phyloP scores from a whole-genome alignment of 1,139 yeast species.

The Blastobotrys apis region DNA sequence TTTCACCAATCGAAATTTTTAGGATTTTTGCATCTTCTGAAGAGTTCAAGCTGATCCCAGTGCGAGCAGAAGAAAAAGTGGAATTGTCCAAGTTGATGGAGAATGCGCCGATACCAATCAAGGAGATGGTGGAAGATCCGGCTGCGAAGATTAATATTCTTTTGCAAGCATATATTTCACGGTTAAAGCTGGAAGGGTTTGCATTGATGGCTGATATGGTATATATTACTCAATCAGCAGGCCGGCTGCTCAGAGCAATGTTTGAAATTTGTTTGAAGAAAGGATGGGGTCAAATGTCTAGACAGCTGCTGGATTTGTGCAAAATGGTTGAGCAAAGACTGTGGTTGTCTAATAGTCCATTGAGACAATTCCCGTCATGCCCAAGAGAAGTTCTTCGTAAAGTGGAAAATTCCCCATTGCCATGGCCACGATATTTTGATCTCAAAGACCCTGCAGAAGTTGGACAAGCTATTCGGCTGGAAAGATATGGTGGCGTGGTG shows the following conservation, averaged over 20 bases:
- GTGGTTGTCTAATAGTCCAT: conserved; percentile 85
- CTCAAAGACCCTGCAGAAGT: conserved; percentile 64
- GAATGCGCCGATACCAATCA: conserved; percentile 80
- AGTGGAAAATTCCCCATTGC: conserved; percentile 76
- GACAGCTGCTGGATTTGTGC: conserved; percentile 56
- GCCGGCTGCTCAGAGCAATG: conserved; percentile 80
- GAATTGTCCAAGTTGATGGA: conserved; percentile 70
- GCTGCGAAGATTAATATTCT: conserved; percentile 75
- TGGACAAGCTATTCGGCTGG: conserved; percentile 76
- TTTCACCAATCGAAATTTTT: conserved; percentile 70
- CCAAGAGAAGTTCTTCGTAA: conserved; percentile 67
- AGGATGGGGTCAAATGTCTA: conserved; percentile 68
- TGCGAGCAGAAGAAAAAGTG: conserved; percentile 79
- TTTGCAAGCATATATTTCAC: conserved; percentile 79
- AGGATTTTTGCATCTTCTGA: conserved; percentile 74
- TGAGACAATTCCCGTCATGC: conserved; percentile 70
- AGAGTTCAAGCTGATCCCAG: conserved; percentile 80
- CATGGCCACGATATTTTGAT: conserved; percentile 75
- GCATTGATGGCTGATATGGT: conserved; percentile 93
- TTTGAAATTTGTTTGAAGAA: conserved; percentile 70
- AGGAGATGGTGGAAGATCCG: conserved; percentile 67
- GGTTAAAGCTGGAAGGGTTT: conserved; percentile 74
- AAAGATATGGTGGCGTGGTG: conserved; percentile 58
- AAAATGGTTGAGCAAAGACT: conserved; percentile 76
- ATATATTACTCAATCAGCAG: conserved; percentile 89